Conservation (phyloP, 805 yeast species). For the Wickerhamiella azyma region DNA sequence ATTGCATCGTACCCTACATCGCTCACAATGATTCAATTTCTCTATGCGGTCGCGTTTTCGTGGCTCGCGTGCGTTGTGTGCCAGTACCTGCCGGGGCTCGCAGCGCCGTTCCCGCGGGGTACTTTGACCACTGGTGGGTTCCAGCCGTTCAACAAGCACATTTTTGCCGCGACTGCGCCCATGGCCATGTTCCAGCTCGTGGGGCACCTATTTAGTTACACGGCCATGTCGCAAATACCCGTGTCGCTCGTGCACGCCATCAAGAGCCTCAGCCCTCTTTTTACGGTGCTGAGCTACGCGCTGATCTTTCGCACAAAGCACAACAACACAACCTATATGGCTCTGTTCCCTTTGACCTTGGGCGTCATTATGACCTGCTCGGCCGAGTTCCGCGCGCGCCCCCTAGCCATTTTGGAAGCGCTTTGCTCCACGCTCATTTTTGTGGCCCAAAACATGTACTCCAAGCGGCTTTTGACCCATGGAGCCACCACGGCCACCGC, state of each 20-base stretch:
- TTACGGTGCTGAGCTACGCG: conserved; percentile 72
- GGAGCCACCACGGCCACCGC: conserved; percentile 13
- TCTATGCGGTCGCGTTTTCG: conserved; percentile 45
- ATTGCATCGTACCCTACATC: conserved; percentile 72
- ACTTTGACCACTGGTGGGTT: conserved; percentile 18
- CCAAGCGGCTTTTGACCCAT: conserved; percentile 59
- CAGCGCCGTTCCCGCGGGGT: conserved; percentile 24
- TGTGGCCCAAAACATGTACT: conserved; percentile 77
- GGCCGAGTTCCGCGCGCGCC: conserved; percentile 31
- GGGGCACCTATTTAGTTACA: conserved; percentile 84
- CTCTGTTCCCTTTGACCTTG: conserved; percentile 60
- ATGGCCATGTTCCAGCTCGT: conserved; percentile 89
- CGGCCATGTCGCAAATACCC: conserved; percentile 82
- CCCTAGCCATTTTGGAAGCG: conserved; percentile 57
- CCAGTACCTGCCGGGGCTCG: conserved; percentile 21
- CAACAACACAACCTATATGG: conserved; percentile 52
- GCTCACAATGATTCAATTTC: conserved; percentile 75
- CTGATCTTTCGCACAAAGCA: conserved; percentile 45
- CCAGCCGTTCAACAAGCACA: conserved; percentile 19
- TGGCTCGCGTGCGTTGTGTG: conserved; percentile 7
- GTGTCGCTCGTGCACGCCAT: conserved; percentile 93
- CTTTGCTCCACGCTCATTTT: conserved; percentile 55
- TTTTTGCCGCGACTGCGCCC: conserved; percentile 47
- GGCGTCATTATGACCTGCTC: conserved; percentile 67
- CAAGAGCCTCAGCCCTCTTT: conserved; percentile 79